A percentile compares a stretch with the other conserved stretches of the same genome.
phyloP scores from a whole-genome alignment of 495 filamentous ascomycete species.

The Penicillium cinerascens region DNA sequence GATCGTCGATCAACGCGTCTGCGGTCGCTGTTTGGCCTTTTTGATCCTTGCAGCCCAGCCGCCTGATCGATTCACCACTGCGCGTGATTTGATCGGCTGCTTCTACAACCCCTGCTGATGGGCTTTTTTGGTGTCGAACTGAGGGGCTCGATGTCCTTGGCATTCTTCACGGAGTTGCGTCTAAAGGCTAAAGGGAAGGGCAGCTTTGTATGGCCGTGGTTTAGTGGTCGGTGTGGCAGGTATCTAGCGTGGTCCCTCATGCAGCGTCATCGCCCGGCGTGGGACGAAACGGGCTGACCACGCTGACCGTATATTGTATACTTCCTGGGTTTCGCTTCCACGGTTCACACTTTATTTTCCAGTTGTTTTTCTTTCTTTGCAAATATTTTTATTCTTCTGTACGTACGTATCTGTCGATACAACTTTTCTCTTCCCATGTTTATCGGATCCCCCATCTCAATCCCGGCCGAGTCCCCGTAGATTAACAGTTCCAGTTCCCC shows the following conservation, averaged over 20 bases:
- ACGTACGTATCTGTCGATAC: neutral
- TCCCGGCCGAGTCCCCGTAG: neutral
- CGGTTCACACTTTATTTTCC: neutral
- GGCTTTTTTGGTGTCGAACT: neutral
- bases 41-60: neutral
- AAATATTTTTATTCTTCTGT: neutral
- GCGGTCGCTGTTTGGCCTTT: neutral
- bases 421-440: neutral
- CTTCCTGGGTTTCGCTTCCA: neutral
- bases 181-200: neutral
- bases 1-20: conserved; percentile 9
- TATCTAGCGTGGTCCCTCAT: conserved; percentile 5
- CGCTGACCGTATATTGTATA: neutral
- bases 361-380: neutral
- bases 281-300: conserved; percentile 2
- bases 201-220: neutral
- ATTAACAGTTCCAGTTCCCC: conserved; percentile 1
- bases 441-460: neutral
- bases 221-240: neutral
- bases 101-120: neutral
- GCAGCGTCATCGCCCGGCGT: conserved; percentile 12
- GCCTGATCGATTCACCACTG: conserved; percentile 3
- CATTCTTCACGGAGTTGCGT: neutral
- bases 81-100: conserved; percentile 7
- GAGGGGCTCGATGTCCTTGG: conserved; percentile 9